Evolutionary conservation across 371 early-diverging fungal genomes (phyloP), one percentile per base, ranked within the genome.

Genomic region (Syncephalastrum racemosum): DNA sequence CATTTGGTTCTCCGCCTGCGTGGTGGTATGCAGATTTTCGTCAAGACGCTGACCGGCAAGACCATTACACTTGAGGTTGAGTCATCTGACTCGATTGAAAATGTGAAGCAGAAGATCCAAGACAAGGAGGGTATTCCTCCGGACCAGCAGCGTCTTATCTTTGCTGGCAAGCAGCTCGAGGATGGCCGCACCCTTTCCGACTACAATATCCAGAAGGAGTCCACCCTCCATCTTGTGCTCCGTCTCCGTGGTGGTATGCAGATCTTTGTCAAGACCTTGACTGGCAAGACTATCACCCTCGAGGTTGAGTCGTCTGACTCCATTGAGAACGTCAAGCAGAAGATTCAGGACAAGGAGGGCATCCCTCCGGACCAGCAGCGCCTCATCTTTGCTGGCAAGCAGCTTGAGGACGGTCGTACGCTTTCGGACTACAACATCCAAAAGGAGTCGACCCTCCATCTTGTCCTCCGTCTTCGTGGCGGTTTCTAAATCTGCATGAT

Each of bases 351-450:
- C 79, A 94, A 95, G 84, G 97, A 96, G 70, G 90, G 91, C 50
- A 98, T 99, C 67, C 98, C 98, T 53, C 98, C 98, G 53, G 98
- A 98, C 76, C 99, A 99, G 85, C 99, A 99, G 81, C 95, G 98
- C 54, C 87, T 98, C 55, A 99, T 98, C 75, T 98, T 99, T 77
- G 97, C 97, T 73, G 99, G 96, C 59, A 97, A 97, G 85, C 98
- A 99, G 83, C 90, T 99, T 54, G 96, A 97, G 79, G 97, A 97
- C 73, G 95, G 93, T 53, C 93, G 94, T 69, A 81, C 83, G 13
- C 79, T 90, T 15, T 81, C 87, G 31, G 90, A 90, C 75, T 90
- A 90, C 70, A 88, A 88, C 72, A 88, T 88, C 80, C 90, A 90
- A 75, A 88, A 89, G 78, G 97, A 97, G 80, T 94, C 95, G 48